Evolutionary conservation across 2,329 filamentous ascomycete species (phyloP), one percentile per base, ranked within the genome.

Genomic region (Pseudocercospora fuligena): DNA sequence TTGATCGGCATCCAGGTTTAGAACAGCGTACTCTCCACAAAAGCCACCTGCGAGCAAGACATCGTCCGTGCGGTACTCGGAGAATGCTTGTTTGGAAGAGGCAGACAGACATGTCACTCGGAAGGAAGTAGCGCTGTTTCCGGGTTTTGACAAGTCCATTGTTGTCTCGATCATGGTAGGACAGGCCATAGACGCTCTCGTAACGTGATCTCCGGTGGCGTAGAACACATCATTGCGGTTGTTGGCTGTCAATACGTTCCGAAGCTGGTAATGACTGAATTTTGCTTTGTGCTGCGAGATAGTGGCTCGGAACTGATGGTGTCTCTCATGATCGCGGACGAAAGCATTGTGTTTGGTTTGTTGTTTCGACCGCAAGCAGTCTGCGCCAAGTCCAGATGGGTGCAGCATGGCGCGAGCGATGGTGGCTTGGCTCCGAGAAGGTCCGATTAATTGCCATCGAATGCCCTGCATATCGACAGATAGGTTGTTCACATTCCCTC

Each of bases 231-330:
- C 86, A 66, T 86, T 84, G 47, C 83, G 82, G 12, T 84, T 83
- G 8, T 82, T 83, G 3, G 84, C 82, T 5, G 84, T 84, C 71
- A 89, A 79, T 8, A 87, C 76, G 69, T 88, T 87, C 14, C 87
- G 85, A 3, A 89, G 80, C 70, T 89, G 87, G 69, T 87, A 88
- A 73, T 89, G 87, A 31, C 83, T 81, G 56, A 85, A 82, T n/a
- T 79, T 81, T 4, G 84, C 82, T 62, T 79, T 82, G 68, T 84
- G 81, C 11, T 77, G 77, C 0, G 82, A 77, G 72, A 70, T 65
- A 70, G 76, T 80, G 63, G 63, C 65, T 8, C 69, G 68, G 61
- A 76, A 77, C 14, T 61, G 70, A 65, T 77, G 78, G 12, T 71
- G 67, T 25, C 46, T 64, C 59, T 73, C 69, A 12, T 59, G 43